phyloP scores from a whole-genome alignment of 1,139 yeast genomes.

The Tardiomyces depauwii region DNA sequence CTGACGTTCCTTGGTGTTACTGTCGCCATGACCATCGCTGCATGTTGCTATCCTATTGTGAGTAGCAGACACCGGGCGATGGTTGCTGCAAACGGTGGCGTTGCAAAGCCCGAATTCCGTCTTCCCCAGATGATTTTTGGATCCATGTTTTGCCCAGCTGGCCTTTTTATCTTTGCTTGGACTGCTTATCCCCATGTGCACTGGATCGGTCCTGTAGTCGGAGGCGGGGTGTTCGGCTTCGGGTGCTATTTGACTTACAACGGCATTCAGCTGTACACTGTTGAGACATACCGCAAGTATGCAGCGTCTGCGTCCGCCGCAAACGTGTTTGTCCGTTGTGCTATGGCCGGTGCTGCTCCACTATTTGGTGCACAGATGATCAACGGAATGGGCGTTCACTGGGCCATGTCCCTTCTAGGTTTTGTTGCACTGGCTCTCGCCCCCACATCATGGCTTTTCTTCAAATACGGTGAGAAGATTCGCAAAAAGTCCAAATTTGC shows the following conservation, averaged over 20 bases:
- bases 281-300: slow-evolving; percentile 64
- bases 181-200: slow-evolving; percentile 27
- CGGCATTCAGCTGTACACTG: slow-evolving; percentile 66
- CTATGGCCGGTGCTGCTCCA: slow-evolving; percentile 68
- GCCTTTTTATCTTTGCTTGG: slow-evolving; percentile 64
- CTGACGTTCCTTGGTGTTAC: slow-evolving; percentile 43
- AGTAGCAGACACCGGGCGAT: slow-evolving; percentile 19
- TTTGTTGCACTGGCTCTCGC: slow-evolving; percentile 48
- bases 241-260: slow-evolving; percentile 69
- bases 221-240: slow-evolving; percentile 69
- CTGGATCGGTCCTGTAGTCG: slow-evolving; percentile 31
- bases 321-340: slow-evolving; percentile 73
- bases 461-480: slow-evolving; percentile 48
- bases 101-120: slow-evolving; percentile 55
- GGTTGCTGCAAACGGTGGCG: slow-evolving; percentile 21
- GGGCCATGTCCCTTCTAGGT: slow-evolving; percentile 78
- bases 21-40: slow-evolving; percentile 29
- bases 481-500: slow-evolving; percentile 51
- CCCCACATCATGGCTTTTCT: slow-evolving; percentile 66
- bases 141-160: slow-evolving; percentile 57
- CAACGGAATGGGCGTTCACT: slow-evolving; percentile 56
- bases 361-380: slow-evolving; percentile 72
- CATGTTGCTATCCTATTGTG: slow-evolving; percentile 16
- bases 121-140: slow-evolving; percentile 66
- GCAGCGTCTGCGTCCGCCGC: slow-evolving; percentile 92